Base-by-base conservation (phyloP, 805 yeast species). In the Lipomyces spencermartinsiae region DNA sequence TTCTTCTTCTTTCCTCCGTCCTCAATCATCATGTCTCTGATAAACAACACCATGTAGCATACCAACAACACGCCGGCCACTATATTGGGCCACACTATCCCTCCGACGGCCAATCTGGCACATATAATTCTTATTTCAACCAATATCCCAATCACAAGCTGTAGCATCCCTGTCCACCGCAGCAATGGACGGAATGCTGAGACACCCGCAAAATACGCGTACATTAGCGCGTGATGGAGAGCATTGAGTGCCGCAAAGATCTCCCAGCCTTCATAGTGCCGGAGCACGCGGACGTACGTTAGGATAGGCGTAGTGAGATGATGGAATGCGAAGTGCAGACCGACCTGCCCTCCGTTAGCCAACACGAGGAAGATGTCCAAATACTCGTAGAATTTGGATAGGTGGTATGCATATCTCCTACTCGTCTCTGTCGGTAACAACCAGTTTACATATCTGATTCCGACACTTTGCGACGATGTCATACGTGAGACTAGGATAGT, bases 371-470 rank as follows among this genome's bases (percentile, higher is more conserved):
- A 33, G 59, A 57, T 57, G 37, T 57, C 59, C n/a, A 29, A 10
- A 33, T 57, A 57, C 37, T 57, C 59, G 19, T 57, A 57, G 46
- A 57, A 57, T 57, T 57, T 57, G 49, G 59, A 57, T 53, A 57
- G 19, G 51, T 57, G 59, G 31, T 31, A 57, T 7, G 34, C 31
- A 25, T 10, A 31, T 57, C 59, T 57, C 51, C 59, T 0, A 25
- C 10, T n/a, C 29, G n/a, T 53, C 14, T 57, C 59, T 33, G 59
- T 22, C 29, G 37, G 59, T 8, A 57, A 53, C 49, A 57, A 16
- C 59, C 59, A 57, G 22, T 22, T 54, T 2, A 19, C 16, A 54
- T 14, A 12, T 19, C 7, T 4, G 56, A 33, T 14, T 16, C 9
- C 31, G 34, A 6, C n/a, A n/a, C 34, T 57, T 55, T 57, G 12